Conservation (phyloP, 768 basidiomycete species). For the Tylopilus subfusipes region DNA sequence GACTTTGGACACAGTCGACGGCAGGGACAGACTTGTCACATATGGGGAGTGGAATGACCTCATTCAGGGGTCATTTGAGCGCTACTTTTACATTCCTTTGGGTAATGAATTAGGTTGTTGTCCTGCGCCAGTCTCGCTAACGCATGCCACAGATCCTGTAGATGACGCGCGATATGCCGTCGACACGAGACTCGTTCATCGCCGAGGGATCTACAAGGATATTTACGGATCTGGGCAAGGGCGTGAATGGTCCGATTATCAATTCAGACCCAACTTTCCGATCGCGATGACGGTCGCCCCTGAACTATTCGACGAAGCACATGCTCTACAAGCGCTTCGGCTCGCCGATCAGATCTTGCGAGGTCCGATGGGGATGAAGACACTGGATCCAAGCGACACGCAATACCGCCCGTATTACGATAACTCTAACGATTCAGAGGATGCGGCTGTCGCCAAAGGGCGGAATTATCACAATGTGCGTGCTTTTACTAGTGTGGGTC, state of each 20-base stretch:
- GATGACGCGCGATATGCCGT: constrained; percentile 72
- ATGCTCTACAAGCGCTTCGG: constrained; percentile 75
- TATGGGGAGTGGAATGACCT: constrained; percentile 89
- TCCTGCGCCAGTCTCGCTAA: not conserved
- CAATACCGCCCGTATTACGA: constrained; percentile 93
- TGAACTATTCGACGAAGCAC: constrained; percentile 80
- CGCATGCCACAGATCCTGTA: constrained; percentile 48
- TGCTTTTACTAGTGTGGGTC: constrained; percentile 2
- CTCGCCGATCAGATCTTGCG: constrained; percentile 79
- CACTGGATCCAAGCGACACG: constrained; percentile 80
- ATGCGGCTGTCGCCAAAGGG: constrained; percentile 84
- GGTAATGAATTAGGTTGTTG: constrained; percentile 39
- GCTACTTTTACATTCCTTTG: constrained; percentile 82
- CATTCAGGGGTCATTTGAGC: constrained; percentile 85
- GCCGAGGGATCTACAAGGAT: constrained; percentile 98
- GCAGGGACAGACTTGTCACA: constrained; percentile 64
- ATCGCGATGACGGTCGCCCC: constrained; percentile 97
- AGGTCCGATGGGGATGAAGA: constrained; percentile 95
- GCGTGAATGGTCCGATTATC: constrained; percentile 96
- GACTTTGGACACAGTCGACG: constrained; percentile 51
- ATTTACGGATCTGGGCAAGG: constrained; percentile 86
- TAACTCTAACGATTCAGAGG: constrained; percentile 89
- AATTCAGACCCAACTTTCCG: constrained; percentile 89
- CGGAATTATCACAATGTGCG: constrained; percentile 89
- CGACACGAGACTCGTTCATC: constrained; percentile 68